Conservation (phyloP, 2,329 filamentous ascomycete species). For the Cytospora leucostoma region DNA sequence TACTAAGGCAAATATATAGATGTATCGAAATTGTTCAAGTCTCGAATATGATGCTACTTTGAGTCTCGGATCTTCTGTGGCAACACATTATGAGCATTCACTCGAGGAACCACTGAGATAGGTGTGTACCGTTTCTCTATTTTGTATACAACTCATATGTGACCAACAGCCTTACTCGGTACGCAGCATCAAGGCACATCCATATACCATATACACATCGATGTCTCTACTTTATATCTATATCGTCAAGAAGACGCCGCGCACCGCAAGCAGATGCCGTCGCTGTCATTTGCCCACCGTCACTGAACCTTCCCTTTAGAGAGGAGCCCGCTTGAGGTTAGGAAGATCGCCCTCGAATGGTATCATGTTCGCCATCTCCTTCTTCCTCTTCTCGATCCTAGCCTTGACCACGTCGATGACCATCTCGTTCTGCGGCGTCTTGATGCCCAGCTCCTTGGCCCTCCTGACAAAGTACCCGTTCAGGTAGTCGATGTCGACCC, state of each 20-base stretch:
- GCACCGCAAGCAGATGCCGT: neutral
- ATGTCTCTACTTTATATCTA: neutral
- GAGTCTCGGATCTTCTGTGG: no score
- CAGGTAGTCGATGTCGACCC: conserved; percentile 79
- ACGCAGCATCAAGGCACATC: neutral
- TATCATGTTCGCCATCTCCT: conserved; percentile 20
- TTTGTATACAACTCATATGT: neutral
- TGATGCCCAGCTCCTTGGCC: conserved; percentile 72
- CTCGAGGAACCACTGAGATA: neutral
- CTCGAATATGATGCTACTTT: no score
- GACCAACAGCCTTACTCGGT: neutral
- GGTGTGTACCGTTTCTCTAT: neutral
- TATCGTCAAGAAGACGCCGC: neutral
- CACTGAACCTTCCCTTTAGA: neutral
- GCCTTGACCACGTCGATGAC: conserved; percentile 73
- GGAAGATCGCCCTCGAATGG: conserved; percentile 14
- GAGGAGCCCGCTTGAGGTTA: neutral
- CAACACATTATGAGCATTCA: no score
- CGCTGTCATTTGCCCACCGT: neutral
- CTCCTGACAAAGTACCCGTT: conserved; percentile 84
- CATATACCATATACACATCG: neutral
- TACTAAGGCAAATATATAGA: no score
- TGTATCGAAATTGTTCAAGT: no score
- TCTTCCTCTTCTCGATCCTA: conserved; percentile 38
- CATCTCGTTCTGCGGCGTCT: conserved; percentile 71